Percentiles rank a stretch among this genome's conserved stretches.
phyloP scores from a whole-genome alignment of 2,329 filamentous ascomycete species.

The Scopulariopsis brevicaulis region DNA sequence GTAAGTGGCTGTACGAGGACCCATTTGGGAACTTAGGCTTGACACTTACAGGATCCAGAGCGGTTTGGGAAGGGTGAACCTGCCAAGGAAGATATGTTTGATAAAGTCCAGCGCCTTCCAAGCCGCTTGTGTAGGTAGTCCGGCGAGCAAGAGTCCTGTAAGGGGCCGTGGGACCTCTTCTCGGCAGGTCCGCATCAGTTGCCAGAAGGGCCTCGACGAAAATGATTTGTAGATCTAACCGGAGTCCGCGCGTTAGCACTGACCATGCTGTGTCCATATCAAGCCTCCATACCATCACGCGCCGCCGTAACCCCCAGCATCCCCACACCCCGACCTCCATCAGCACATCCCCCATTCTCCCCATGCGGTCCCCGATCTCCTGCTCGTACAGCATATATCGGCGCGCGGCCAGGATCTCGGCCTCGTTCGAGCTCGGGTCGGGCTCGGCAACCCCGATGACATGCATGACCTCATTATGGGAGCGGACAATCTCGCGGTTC shows the following conservation, averaged over 20 bases:
- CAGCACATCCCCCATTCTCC: conserved; percentile 19
- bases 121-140: conserved; percentile 25
- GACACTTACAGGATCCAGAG: not conserved
- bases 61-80: not conserved
- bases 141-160: conserved; percentile 20
- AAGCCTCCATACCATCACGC: conserved; percentile 32
- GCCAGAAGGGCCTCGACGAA: conserved; percentile 34
- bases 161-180: conserved; percentile 21
- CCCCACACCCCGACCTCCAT: conserved; percentile 37
- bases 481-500: conserved; percentile 44
- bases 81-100: conserved; percentile 7
- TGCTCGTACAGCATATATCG: conserved; percentile 26
- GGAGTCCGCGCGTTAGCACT: not conserved
- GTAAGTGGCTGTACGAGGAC: not conserved
- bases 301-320: conserved; percentile 37
- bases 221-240: conserved; percentile 40
- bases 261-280: not conserved
- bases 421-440: conserved; percentile 30
- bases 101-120: conserved; percentile 12
- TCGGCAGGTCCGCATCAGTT: conserved; percentile 18
- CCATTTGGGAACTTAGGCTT: not conserved
- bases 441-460: conserved; percentile 52
- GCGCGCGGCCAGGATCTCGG: conserved; percentile 24
- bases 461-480: conserved; percentile 53
- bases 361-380: conserved; percentile 26